phyloP scores from a whole-genome alignment of 2,329 filamentous ascomycete species.

The Ceratocystis cubensis region DNA sequence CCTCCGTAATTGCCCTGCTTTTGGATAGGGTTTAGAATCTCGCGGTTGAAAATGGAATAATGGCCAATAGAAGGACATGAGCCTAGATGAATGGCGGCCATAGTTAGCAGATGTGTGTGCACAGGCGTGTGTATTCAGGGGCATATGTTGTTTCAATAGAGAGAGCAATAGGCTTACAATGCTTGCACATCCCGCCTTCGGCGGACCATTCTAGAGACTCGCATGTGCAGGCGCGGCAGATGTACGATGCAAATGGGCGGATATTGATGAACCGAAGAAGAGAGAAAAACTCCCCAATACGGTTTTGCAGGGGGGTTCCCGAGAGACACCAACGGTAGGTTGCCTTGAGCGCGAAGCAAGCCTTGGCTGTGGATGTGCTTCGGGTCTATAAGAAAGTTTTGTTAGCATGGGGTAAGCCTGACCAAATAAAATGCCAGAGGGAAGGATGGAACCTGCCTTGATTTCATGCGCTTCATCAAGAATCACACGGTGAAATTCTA shows the following conservation, averaged over 20 bases:
- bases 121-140: not conserved
- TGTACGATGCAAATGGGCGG: conserved; percentile 79
- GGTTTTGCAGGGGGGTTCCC: conserved; percentile 90
- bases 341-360: conserved; percentile 81
- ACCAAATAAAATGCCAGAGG: not conserved
- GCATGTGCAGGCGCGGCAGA: conserved; percentile 80
- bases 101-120: not conserved
- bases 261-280: conserved; percentile 83
- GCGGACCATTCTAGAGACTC: conserved; percentile 73
- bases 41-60: conserved; percentile 70
- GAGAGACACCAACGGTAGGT: conserved; percentile 92
- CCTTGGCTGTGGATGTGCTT: conserved; percentile 82
- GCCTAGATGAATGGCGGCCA: conserved; percentile 4
- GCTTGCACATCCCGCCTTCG: conserved; percentile 54
- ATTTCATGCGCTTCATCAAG: conserved; percentile 94
- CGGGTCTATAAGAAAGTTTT: conserved; percentile 41
- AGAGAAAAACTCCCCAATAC: conserved; percentile 95
- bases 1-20: conserved; percentile 47
- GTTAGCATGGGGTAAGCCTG: not conserved
- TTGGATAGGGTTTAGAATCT: conserved; percentile 74
- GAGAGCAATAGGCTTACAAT: conserved; percentile 43
- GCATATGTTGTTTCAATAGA: not conserved
- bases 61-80: conserved; percentile 34
- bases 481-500: conserved; percentile 80
- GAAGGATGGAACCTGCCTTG: conserved; percentile 41